Percentiles rank a stretch among this genome's conserved stretches.
Evolutionary conservation across 352 stramenopile genomes (phyloP).

Genomic region (Phytopythium vexans): DNA sequence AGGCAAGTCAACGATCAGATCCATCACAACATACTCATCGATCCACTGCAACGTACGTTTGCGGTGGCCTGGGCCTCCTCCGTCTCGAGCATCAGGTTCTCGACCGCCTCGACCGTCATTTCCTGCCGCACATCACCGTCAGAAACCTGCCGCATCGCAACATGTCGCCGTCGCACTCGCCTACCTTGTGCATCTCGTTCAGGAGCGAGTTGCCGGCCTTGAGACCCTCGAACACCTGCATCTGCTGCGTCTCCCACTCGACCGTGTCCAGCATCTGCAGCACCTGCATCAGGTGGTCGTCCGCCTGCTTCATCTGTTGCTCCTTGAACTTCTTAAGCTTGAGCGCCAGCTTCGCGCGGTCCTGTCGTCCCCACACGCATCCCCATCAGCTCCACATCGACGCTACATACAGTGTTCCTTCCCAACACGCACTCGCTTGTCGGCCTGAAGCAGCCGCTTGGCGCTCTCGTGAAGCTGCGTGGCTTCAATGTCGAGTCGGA

Average conservation of each 20-base stretch:
- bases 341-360: slow-evolving; percentile 81
- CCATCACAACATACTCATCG: not conserved
- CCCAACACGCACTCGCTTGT: slow-evolving; percentile 45
- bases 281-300: slow-evolving; percentile 85
- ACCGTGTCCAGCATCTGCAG: slow-evolving; percentile 86
- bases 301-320: slow-evolving; percentile 83
- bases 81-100: slow-evolving; percentile 88
- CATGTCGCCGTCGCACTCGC: not conserved
- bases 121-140: slow-evolving; percentile 31
- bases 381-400: slow-evolving; percentile 4
- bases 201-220: slow-evolving; percentile 87
- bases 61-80: slow-evolving; percentile 78
- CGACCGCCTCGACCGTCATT: slow-evolving; percentile 85
- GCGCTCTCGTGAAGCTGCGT: slow-evolving; percentile 78
- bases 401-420: not conserved
- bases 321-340: slow-evolving; percentile 91
- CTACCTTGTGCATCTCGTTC: slow-evolving; percentile 84
- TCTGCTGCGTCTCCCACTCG: slow-evolving; percentile 86
- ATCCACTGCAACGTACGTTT: slow-evolving; percentile 36
- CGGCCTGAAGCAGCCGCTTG: slow-evolving; percentile 65
- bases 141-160: not conserved
- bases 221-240: slow-evolving; percentile 86
- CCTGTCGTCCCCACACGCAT: slow-evolving; percentile 24
- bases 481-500: slow-evolving; percentile 75
- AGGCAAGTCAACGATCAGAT: not conserved